Evolutionary conservation across 352 stramenopile genomes (phyloP).

Genomic region (Globisporangium middletonii): DNA sequence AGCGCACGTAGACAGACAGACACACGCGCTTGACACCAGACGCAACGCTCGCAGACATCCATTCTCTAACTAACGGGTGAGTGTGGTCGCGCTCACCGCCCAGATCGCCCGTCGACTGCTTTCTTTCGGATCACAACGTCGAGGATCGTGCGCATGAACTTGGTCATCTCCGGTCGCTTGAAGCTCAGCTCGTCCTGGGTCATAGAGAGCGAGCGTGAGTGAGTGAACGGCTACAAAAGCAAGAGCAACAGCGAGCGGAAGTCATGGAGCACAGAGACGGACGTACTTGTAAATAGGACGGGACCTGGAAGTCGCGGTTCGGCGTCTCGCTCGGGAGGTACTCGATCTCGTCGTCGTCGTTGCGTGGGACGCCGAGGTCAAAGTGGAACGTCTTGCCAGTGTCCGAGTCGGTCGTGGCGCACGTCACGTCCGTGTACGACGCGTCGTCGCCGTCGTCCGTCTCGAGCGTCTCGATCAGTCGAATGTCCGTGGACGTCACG

Average conservation of each 20-base stretch:
- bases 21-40: not conserved
- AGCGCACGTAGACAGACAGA: not conserved
- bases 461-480: slow-evolving; percentile 51
- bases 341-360: slow-evolving; percentile 68
- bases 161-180: slow-evolving; percentile 71
- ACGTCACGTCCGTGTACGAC: slow-evolving; percentile 63
- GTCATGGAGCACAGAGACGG: not conserved
- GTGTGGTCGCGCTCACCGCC: slow-evolving; percentile 6
- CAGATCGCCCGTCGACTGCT: slow-evolving; percentile 21
- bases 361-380: slow-evolving; percentile 60
- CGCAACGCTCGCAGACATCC: not conserved
- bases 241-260: not conserved
- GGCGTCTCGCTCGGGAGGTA: slow-evolving; percentile 65
- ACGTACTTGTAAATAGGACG: slow-evolving; percentile 70
- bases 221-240: not conserved
- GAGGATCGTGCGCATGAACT: slow-evolving; percentile 78
- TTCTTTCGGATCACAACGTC: slow-evolving; percentile 81
- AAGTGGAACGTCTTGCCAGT: slow-evolving; percentile 69
- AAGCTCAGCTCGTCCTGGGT: slow-evolving; percentile 75
- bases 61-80: slow-evolving; percentile 12
- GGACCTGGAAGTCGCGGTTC: slow-evolving; percentile 42
- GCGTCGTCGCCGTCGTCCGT: slow-evolving; percentile 44
- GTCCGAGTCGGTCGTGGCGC: slow-evolving; percentile 57
- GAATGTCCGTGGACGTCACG: slow-evolving; percentile 73
- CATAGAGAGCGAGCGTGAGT: not conserved